Evolutionary conservation across 352 stramenopile genomes (phyloP).

Genomic region (Phytophthora aleatoria): DNA sequence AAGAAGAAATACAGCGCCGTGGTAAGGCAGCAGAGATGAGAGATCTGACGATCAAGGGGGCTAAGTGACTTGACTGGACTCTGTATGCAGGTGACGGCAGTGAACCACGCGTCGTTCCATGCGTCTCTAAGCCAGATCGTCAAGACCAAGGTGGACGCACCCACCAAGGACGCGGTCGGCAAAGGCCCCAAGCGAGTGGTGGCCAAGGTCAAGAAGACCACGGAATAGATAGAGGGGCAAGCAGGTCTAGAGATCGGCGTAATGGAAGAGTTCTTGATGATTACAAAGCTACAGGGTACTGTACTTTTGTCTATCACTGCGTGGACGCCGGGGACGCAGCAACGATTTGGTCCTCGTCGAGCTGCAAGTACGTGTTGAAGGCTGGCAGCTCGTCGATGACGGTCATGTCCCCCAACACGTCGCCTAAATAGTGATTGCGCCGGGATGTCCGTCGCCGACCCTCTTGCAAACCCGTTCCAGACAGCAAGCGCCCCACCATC

Average conservation of each 20-base stretch:
- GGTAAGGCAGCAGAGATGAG: constrained; percentile 32
- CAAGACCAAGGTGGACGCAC: constrained; percentile 65
- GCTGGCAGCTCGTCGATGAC: constrained; percentile 63
- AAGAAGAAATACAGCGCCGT: constrained; percentile 86
- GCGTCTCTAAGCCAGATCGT: constrained; percentile 69
- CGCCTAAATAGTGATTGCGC: constrained; percentile 79
- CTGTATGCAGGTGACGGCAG: constrained; percentile 53
- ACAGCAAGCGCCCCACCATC: constrained; percentile 61
- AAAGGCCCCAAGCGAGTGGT: constrained; percentile 42
- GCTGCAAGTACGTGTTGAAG: constrained; percentile 48
- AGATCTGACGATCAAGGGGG: background rate
- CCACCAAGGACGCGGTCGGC: constrained; percentile 32
- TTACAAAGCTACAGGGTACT: constrained; percentile 35
- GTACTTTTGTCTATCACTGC: constrained; percentile 23
- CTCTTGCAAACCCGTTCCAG: constrained; percentile 56
- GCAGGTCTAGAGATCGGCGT: constrained; percentile 29
- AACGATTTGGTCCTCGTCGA: constrained; percentile 58
- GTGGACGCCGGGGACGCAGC: constrained; percentile 47
- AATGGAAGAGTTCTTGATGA: constrained; percentile 35
- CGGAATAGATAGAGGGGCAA: constrained; percentile 52
- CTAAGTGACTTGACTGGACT: constrained; percentile 12
- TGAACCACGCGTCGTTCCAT: constrained; percentile 70
- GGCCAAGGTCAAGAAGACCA: constrained; percentile 65
- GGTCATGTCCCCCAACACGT: constrained; percentile 73
- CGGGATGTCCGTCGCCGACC: constrained; percentile 64